A percentile compares a stretch with the other conserved stretches of the same genome.
phyloP scores from a whole-genome alignment of 176 grass and related monocot species.

The Cenchrus fungigraminus region DNA sequence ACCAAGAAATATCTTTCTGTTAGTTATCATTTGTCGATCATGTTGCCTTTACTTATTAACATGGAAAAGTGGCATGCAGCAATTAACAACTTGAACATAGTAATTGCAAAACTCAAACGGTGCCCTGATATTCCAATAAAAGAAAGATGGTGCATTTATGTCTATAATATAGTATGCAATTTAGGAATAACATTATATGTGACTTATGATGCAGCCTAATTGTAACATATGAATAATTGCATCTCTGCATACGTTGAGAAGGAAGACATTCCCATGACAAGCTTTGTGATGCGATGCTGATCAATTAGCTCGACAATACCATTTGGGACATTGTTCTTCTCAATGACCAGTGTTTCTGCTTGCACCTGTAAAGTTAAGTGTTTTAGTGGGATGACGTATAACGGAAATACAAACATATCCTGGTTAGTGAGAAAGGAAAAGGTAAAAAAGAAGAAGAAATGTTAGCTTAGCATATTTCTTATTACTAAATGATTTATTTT shows the following conservation, averaged over 20 bases:
- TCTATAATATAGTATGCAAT: conserved; percentile 5
- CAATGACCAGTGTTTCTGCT: conserved; percentile 57
- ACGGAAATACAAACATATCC: not conserved
- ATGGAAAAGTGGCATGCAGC: not conserved
- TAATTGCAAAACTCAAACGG: conserved; percentile 1
- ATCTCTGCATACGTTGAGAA: conserved; percentile 45
- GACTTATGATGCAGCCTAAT: not conserved
- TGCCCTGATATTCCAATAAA: not conserved
- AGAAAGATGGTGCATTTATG: conserved; percentile 6
- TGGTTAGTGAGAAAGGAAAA: not conserved
- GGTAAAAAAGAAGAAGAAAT: not conserved
- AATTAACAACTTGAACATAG: not conserved
- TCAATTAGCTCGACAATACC: conserved; percentile 69
- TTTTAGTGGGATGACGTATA: not conserved
- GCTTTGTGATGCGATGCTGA: conserved; percentile 54
- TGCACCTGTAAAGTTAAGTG: conserved; percentile 42
- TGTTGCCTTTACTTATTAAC: conserved; percentile 6
- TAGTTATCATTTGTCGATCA: not conserved
- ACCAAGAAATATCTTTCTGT: not conserved
- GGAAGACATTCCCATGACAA: conserved; percentile 76
- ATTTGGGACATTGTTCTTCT: conserved; percentile 60
- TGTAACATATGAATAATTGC: not conserved
- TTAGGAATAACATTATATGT: not conserved
- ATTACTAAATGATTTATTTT: not conserved
- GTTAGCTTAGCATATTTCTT: not conserved